These are phyloP conservation scores for Ceratocystis smalleyi DNA, from an alignment of 2,329 filamentous ascomycete genomes.

Conservation along the genomic window DNA sequence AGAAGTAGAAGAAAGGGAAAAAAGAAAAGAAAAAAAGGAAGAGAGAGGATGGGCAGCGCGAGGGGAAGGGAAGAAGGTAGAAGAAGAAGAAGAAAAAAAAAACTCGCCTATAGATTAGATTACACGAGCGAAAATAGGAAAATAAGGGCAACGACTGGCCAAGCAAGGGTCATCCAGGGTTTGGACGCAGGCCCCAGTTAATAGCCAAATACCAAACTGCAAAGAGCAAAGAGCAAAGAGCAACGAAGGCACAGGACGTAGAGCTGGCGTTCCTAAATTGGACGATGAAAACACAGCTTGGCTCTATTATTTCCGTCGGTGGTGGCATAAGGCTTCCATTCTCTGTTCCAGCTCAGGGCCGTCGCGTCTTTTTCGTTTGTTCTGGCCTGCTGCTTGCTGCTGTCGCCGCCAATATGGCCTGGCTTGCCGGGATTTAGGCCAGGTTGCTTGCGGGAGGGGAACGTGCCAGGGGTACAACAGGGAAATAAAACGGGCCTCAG, in stretches of 20 bases:
- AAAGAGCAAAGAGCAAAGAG: neutral
- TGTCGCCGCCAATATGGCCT: neutral
- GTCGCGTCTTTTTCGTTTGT: neutral
- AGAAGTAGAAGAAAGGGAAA: neutral
- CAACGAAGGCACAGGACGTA: neutral
- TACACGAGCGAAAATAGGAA: constrained; percentile 16
- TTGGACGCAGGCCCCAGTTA: constrained; percentile 9
- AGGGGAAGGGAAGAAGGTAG: constrained; percentile 1
- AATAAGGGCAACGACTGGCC: constrained; percentile 15
- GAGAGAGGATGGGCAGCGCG: neutral
- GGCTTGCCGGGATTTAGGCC: neutral
- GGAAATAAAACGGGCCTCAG: neutral
- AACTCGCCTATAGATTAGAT: constrained; percentile 8
- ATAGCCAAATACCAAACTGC: neutral
- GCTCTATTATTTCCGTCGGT: too few species aligned
- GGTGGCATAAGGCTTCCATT: too few species aligned
- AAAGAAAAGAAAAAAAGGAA: constrained; percentile 4
- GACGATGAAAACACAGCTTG: neutral
- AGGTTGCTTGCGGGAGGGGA: neutral
- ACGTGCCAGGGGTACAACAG: neutral
- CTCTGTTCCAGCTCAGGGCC: too few species aligned
- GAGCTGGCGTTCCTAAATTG: neutral
- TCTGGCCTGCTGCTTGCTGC: neutral
- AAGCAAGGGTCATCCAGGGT: constrained; percentile 8
- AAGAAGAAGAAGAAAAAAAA: neutral